Conservation (phyloP, 352 stramenopile genomes). For the Phytophthora podocarpi region DNA sequence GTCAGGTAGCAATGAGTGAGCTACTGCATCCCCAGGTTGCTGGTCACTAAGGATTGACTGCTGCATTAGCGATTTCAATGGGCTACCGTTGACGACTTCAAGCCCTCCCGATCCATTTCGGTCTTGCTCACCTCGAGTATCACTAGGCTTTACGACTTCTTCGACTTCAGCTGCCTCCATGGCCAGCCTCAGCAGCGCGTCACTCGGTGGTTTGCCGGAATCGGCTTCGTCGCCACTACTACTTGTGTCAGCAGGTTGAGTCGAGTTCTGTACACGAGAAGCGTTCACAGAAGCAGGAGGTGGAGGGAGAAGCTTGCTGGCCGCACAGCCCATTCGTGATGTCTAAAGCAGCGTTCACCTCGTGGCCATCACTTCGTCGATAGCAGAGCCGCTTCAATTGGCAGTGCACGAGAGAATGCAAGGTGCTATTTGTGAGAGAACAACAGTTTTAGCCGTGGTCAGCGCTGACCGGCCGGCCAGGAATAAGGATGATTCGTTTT, state of each 20-base stretch:
- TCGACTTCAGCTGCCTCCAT: constrained; percentile 31
- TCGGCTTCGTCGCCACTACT: neutral
- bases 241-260: neutral
- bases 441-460: too few relatives aligned
- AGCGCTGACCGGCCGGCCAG: too few relatives aligned
- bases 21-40: constrained; percentile 19
- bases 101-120: neutral
- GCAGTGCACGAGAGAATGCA: too few relatives aligned
- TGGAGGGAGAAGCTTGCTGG: constrained; percentile 20
- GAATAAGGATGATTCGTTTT: too few relatives aligned
- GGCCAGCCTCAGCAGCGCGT: constrained; percentile 24
- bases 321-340: constrained; percentile 27
- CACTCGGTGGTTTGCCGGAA: neutral
- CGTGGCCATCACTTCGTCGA: constrained; percentile 26
- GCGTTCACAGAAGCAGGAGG: neutral
- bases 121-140: neutral
- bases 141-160: neutral
- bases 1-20: constrained; percentile 28
- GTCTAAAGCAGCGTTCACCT: constrained; percentile 2
- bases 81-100: constrained; percentile 6
- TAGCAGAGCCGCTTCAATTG: neutral
- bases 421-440: constrained; percentile 13
- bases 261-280: neutral
- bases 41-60: constrained; percentile 29
- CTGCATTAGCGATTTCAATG: constrained; percentile 23